Percentiles rank a stretch among this genome's conserved stretches.
phyloP scores from a whole-genome alignment of 2,329 filamentous ascomycete genomes.

The Metarhizium brunneum region DNA sequence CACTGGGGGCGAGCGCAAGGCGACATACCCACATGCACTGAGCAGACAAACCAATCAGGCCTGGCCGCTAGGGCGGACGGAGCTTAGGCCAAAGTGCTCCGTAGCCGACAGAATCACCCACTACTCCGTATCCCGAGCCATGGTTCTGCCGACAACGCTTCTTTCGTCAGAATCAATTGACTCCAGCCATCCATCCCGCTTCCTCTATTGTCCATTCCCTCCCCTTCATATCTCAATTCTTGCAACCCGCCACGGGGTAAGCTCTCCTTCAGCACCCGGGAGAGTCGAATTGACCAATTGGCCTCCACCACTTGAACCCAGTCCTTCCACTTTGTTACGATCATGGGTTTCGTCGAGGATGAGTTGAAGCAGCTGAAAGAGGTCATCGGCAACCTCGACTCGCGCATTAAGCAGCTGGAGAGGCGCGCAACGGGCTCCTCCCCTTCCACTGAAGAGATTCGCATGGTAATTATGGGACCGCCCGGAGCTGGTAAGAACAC shows the following conservation, averaged over 20 bases:
- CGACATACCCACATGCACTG: no score
- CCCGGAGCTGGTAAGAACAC: slow-evolving; percentile 77
- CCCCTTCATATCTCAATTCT: neutral
- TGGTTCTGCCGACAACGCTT: neutral
- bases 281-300: neutral
- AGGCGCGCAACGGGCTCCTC: slow-evolving; percentile 52
- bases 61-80: neutral
- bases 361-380: slow-evolving; percentile 78
- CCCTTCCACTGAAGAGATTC: slow-evolving; percentile 55
- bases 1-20: no score
- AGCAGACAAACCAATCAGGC: slow-evolving; percentile 4
- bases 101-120: neutral
- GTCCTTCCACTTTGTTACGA: slow-evolving; percentile 23
- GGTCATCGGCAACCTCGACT: slow-evolving; percentile 75
- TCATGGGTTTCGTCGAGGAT: slow-evolving; percentile 84
- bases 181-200: neutral
- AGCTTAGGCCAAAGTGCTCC: neutral
- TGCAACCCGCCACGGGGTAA: neutral
- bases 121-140: neutral
- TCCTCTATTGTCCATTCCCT: neutral
- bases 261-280: neutral
- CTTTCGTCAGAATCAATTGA: neutral
- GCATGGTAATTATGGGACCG: slow-evolving; percentile 97
- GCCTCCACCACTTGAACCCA: slow-evolving; percentile 6
- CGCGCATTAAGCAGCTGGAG: slow-evolving; percentile 80